These are phyloP conservation scores for Solanum pinnatisectum DNA, from an alignment of 257 asterid species.

Conservation along the genomic window DNA sequence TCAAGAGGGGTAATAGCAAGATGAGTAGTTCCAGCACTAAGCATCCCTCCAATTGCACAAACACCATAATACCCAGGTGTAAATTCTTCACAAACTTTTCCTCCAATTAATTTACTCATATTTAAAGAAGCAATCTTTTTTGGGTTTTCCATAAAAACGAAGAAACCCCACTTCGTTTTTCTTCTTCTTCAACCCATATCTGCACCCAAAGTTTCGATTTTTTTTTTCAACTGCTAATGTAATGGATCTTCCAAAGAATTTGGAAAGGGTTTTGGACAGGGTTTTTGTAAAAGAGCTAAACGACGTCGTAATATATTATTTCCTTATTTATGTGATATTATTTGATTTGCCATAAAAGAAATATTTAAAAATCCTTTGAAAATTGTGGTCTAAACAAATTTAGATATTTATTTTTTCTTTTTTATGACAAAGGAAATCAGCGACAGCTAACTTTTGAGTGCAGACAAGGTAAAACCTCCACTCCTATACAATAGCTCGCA, in stretches of 20 bases:
- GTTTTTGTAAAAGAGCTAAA: neutral
- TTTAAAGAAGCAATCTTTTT: neutral
- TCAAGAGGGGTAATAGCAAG: slow-evolving; percentile 34
- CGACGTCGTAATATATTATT: neutral
- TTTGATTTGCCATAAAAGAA: too few relatives aligned
- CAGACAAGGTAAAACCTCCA: too few relatives aligned
- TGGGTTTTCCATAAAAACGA: neutral
- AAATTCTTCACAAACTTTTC: slow-evolving; percentile 13
- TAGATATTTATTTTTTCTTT: too few relatives aligned
- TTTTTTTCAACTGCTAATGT: too few relatives aligned
- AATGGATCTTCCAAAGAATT: neutral
- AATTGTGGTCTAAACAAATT: too few relatives aligned
- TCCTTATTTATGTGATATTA: neutral
- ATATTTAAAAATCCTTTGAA: too few relatives aligned
- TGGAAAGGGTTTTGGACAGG: neutral
- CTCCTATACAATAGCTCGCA: too few relatives aligned
- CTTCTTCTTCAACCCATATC: slow-evolving; percentile 2
- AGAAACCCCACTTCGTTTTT: neutral
- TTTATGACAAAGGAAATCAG: too few relatives aligned
- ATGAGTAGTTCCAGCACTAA: slow-evolving; percentile 39
- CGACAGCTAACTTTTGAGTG: too few relatives aligned
- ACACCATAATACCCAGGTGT: slow-evolving; percentile 29
- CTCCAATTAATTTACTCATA: neutral
- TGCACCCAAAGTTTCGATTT: neutral
- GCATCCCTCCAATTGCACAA: slow-evolving; percentile 31